Evolutionary conservation across 495 filamentous ascomycete species (phyloP).

Genomic region (Penicillium macrosclerotiorum): DNA sequence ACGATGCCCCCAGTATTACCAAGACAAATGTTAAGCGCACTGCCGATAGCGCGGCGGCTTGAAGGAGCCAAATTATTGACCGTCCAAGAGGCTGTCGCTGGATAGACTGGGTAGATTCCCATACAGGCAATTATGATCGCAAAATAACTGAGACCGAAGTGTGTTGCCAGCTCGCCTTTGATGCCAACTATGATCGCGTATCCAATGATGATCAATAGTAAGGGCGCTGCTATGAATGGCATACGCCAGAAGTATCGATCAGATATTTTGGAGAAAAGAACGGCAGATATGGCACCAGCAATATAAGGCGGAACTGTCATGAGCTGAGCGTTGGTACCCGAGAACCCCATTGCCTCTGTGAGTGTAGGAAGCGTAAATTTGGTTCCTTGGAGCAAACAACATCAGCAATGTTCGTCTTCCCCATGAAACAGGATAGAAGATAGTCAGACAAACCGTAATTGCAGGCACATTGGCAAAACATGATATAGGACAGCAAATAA

Average conservation of each 20-base stretch:
- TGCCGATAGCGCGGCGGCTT: slow-evolving; percentile 2
- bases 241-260: slow-evolving; percentile 1
- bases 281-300: slow-evolving; percentile 1
- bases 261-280: not conserved
- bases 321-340: not conserved
- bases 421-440: too few relatives aligned
- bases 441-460: not conserved
- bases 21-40: slow-evolving; percentile 4
- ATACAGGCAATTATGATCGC: not conserved
- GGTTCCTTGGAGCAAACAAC: not conserved
- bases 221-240: not conserved
- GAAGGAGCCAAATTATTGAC: slow-evolving; percentile 9
- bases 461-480: not conserved
- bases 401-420: not conserved
- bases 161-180: not conserved
- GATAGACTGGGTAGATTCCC: slow-evolving; percentile 3
- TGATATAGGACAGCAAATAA: too few relatives aligned
- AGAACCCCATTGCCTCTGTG: slow-evolving; percentile 2
- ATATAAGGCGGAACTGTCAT: not conserved
- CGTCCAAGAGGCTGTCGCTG: slow-evolving; percentile 3
- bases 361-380: slow-evolving; percentile 3
- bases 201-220: not conserved
- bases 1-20: slow-evolving; percentile 10
- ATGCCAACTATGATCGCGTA: slow-evolving; percentile 1
- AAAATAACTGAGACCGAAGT: not conserved